phyloP scores from a whole-genome alignment of 345 rosid species.

The Sapria himalayana region DNA sequence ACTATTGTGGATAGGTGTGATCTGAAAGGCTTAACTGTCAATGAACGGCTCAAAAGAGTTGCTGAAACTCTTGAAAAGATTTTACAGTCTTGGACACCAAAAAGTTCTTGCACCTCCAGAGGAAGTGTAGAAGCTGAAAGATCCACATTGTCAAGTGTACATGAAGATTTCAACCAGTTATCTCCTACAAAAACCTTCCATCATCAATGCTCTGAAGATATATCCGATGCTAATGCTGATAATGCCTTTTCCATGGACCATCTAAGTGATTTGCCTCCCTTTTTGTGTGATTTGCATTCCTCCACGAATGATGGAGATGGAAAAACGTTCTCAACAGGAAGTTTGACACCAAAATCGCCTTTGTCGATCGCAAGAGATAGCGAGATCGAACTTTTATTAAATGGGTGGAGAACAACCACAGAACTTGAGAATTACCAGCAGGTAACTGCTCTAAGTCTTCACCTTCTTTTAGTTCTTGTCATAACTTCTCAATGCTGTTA shows the following conservation, averaged over 20 bases:
- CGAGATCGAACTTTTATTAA: slow-evolving; percentile 65
- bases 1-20: slow-evolving; percentile 95
- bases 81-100: slow-evolving; percentile 71
- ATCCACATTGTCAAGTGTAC: slow-evolving; percentile 15
- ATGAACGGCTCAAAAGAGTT: slow-evolving; percentile 72
- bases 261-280: slow-evolving; percentile 20
- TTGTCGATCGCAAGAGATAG: slow-evolving; percentile 47
- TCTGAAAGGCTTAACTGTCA: slow-evolving; percentile 64
- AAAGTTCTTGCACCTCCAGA: slow-evolving; percentile 28
- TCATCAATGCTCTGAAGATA: slow-evolving; percentile 32
- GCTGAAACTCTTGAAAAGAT: slow-evolving; percentile 75
- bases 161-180: slow-evolving; percentile 26
- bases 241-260: slow-evolving; percentile 31
- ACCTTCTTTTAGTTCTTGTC: too few species aligned
- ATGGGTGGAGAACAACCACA: slow-evolving; percentile 44
- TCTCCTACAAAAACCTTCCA: slow-evolving; percentile 19
- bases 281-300: slow-evolving; percentile 23
- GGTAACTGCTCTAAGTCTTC: too few species aligned
- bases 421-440: slow-evolving; percentile 74
- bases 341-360: slow-evolving; percentile 85
- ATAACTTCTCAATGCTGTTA: too few species aligned
- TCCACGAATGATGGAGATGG: slow-evolving; percentile 21
- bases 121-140: slow-evolving; percentile 22
- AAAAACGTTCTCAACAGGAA: slow-evolving; percentile 43
- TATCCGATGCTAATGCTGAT: slow-evolving; percentile 38